Evolutionary conservation across 176 grass and related monocot genomes (phyloP).

Genomic region (Aegilops speltoides): DNA sequence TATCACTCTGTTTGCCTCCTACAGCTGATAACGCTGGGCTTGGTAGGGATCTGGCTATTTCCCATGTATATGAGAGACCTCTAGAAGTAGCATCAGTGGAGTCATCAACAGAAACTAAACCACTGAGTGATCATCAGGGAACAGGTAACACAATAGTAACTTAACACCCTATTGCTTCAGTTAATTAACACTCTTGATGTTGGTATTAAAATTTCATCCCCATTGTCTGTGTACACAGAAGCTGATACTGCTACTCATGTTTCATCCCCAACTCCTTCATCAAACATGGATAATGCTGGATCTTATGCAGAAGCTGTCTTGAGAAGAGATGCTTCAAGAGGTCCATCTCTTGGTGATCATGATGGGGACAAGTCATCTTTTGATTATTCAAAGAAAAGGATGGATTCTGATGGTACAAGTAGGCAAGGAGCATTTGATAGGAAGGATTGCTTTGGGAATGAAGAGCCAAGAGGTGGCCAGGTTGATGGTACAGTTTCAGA

Average conservation of each 20-base stretch:
- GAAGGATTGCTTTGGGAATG: slow-evolving; percentile 38
- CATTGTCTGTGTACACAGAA: slow-evolving; percentile 44
- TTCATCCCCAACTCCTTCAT: slow-evolving; percentile 31
- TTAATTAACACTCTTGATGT: slow-evolving; percentile 26
- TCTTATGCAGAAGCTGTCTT: slow-evolving; percentile 36
- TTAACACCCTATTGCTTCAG: slow-evolving; percentile 10
- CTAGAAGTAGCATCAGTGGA: slow-evolving; percentile 28
- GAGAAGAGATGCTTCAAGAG: slow-evolving; percentile 47
- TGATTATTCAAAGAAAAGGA: slow-evolving; percentile 44
- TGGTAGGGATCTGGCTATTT: slow-evolving; percentile 57
- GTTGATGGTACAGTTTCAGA: slow-evolving; percentile 43
- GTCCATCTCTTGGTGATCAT: slow-evolving; percentile 44
- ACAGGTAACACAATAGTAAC: slow-evolving; percentile 33
- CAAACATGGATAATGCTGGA: slow-evolving; percentile 48
- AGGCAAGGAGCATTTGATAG: slow-evolving; percentile 29
- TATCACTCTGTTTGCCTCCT: slow-evolving; percentile 82
- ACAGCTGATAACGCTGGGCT: slow-evolving; percentile 33
- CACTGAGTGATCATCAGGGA: slow-evolving; percentile 22
- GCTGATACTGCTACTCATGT: slow-evolving; percentile 38
- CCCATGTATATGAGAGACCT: slow-evolving; percentile 40
- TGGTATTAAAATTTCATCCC: slow-evolving; percentile 42
- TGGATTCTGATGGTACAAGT: slow-evolving; percentile 31
- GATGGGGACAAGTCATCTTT: slow-evolving; percentile 45
- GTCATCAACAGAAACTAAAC: slow-evolving; percentile 36
- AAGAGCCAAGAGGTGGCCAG: slow-evolving; percentile 41